Evolutionary conservation across 75 land plant genomes (phyloP), one percentile per base, ranked within the genome.

Genomic region (Picea glauca): DNA sequence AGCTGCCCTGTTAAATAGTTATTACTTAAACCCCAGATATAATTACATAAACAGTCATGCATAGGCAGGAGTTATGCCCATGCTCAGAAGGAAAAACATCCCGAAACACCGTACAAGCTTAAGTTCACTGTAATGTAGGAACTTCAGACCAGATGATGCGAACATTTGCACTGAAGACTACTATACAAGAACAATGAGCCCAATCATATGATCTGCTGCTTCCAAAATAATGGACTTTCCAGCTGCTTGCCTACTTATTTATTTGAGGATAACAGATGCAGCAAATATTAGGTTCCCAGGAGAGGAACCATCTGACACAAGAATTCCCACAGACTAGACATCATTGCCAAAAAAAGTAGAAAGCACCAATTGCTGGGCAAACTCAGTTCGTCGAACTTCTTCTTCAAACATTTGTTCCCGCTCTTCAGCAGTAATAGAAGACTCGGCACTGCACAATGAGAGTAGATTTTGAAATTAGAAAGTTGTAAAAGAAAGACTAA

Each of bases 321-420:
- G 61, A 60, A 60, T 60, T 4, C 5, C 61, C n/a, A 60, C 61
- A 18, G 61, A 18, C 61, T 60, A 60, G 18, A 60, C 6, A 60
- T 60, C 61, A 60, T 68, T 18, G 17, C 21, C 72, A 68, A 68
- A 23, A 78, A 67, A 58, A 2, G 82, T 81, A 5, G 82, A 81
- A 21, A 81, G 72, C 78, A 81, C 72, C 18, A 81, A 58, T 26
- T 81, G 70, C 77, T 81, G 78, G 15, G 66, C 79, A 76, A 81
- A 81, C 18, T 76, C 76, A 43, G 78, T 58, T 17, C 82, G 70
- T 21, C 33, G 31, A 14, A 46, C 72, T 38, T 58, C 78, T 30
- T 81, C 59, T 57, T 81, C 63, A 43, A 43, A 30, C 78, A 79
- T 80, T 78, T 85, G 61, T 60, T 60, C n/a, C 61, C 61, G 61